phyloP scores from a whole-genome alignment of 106 monocot species.

The Vanilla planifolia region DNA sequence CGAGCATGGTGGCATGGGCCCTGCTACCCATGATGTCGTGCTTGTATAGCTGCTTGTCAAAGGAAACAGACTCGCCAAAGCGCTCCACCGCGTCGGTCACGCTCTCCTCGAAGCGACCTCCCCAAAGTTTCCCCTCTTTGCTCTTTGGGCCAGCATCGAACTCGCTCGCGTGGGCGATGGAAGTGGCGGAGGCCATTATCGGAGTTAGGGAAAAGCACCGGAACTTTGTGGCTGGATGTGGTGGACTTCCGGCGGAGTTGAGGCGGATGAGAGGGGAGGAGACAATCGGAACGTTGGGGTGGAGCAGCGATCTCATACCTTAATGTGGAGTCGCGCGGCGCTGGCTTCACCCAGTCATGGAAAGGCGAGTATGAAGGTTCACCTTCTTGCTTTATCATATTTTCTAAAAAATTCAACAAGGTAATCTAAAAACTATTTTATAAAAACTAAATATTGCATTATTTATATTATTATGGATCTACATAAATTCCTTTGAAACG shows the following conservation, averaged over 20 bases:
- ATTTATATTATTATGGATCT: too few species aligned
- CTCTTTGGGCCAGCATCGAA: background rate
- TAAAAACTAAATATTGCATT: too few species aligned
- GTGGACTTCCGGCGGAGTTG: background rate
- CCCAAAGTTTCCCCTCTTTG: slow-evolving; percentile 89
- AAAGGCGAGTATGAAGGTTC: too few species aligned
- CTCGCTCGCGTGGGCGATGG: background rate
- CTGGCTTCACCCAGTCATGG: too few species aligned
- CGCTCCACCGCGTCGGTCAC: slow-evolving; percentile 78
- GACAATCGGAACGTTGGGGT: background rate
- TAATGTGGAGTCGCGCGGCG: too few species aligned
- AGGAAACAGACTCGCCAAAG: slow-evolving; percentile 91
- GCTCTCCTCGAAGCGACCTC: slow-evolving; percentile 80
- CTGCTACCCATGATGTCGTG: slow-evolving; percentile 86
- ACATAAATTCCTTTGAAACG: too few species aligned
- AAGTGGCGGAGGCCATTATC: background rate
- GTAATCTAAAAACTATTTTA: too few species aligned
- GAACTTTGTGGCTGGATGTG: background rate
- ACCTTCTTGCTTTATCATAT: too few species aligned
- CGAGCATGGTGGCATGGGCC: slow-evolving; percentile 94
- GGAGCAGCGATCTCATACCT: background rate
- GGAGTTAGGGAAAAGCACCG: background rate
- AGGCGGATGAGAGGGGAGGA: background rate
- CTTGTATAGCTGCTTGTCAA: slow-evolving; percentile 85
- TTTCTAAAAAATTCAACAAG: too few species aligned